Conservation (phyloP, 2,329 filamentous ascomycete genomes). For the Calonectria pteridis region DNA sequence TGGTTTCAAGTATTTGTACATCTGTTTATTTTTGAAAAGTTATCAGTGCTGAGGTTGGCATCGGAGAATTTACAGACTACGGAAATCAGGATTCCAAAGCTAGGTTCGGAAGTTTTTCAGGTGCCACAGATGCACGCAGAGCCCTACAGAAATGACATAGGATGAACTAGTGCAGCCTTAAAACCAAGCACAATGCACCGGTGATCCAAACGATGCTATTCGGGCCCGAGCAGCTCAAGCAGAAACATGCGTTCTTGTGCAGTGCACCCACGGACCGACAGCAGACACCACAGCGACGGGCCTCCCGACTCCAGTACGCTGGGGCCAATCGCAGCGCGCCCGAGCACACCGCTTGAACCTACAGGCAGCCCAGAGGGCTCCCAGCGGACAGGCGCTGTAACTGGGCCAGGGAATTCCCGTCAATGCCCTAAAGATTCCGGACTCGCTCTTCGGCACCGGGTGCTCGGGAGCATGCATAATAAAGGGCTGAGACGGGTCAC, state of each 20-base stretch:
- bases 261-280: not conserved
- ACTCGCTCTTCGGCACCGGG: not conserved
- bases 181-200: not conserved
- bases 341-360: not conserved
- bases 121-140: not conserved
- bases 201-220: not conserved
- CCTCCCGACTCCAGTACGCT: not conserved
- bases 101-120: not conserved
- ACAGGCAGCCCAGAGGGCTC: not conserved
- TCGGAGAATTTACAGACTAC: too few species aligned
- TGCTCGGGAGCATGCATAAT: not conserved
- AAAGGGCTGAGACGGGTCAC: not conserved
- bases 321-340: not conserved
- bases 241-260: not conserved
- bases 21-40: not conserved
- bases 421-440: not conserved
- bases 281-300: not conserved
- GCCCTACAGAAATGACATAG: too few species aligned
- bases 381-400: not conserved
- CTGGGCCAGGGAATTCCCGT: not conserved
- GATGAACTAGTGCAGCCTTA: not conserved
- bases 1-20: too few species aligned
- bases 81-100: fast-evolving
- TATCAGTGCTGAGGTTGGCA: too few species aligned
- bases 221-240: not conserved